Evolutionary conservation across 352 stramenopile genomes (phyloP), one percentile per base, ranked within the genome.

Genomic region (Phytophthora lateralis): DNA sequence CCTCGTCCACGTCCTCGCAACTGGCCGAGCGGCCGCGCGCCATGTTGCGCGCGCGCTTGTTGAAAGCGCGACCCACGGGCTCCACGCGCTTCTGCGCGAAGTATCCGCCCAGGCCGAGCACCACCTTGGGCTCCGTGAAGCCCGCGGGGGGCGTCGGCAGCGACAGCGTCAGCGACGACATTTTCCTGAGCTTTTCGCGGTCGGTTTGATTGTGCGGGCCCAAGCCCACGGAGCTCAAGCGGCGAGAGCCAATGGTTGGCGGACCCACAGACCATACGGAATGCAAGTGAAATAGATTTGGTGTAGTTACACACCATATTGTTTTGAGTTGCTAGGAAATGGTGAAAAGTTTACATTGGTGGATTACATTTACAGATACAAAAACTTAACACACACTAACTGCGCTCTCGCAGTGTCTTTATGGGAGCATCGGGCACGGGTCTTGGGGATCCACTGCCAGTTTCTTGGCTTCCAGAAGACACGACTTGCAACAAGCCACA

Each of bases 71-170:
- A 21, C 85, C 85, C 34, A 80, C 82, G 15, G 81, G 69, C 66
- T 93, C 83, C 41, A 94, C 78, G 52, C 75, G 78, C 79, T 94
- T 94, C 46, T 83, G 80, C 35, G 77, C 56, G 21, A 88, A 88
- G 74, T 93, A 92, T 34, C 85, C 85, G 27, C 85, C 83, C 14
- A 92, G 74, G 26, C 78, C 80, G 9, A 85, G 43, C 18, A 78
- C 45, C 26, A 88, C 67, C 50, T 81, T 75, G 42, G 78, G 70
- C 63, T 90, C 80, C 38, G 78, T 68, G n/a, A 85, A 80, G 45
- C 30, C 69, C 53, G 66, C 52, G 4, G 85, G 81, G 30, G 82
- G 76, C 53, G 71, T 57, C 27, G 85, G 85, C 44, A 93, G 68
- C 68, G 82, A 85, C 55, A 89, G 75, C 60, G 69, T 77, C 50